Evolutionary conservation across 345 rosid genomes (phyloP).

Genomic region (Barbarea vulgaris): DNA sequence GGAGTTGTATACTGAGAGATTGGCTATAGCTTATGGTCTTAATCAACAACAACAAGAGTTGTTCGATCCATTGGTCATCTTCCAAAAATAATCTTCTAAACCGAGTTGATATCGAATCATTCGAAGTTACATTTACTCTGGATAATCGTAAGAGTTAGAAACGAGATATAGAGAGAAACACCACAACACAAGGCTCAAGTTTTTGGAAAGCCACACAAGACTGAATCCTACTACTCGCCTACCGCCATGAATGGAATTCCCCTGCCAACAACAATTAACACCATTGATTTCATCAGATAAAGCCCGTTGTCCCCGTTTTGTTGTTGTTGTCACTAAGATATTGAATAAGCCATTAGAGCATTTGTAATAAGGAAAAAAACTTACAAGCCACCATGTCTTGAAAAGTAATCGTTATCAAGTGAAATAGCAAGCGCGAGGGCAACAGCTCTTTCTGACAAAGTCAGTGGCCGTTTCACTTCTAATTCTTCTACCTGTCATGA

Average conservation of each 20-base stretch:
- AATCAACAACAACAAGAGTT: slow-evolving; percentile 25
- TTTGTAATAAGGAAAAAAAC: not conserved
- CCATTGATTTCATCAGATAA: slow-evolving; percentile 13
- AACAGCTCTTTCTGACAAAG: slow-evolving; percentile 82
- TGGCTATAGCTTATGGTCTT: slow-evolving; percentile 62
- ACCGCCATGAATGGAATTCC: slow-evolving; percentile 60
- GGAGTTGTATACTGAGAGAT: slow-evolving; percentile 56
- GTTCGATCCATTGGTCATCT: slow-evolving; percentile 7
- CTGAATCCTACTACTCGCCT: slow-evolving; percentile 49
- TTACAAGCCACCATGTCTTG: slow-evolving; percentile 94
- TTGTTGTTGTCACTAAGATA: not conserved
- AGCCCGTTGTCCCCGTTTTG: not conserved
- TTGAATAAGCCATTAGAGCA: not conserved
- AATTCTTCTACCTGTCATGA: slow-evolving; percentile 70
- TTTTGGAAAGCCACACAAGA: slow-evolving; percentile 8
- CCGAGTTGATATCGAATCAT: not conserved
- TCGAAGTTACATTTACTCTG: slow-evolving; percentile 4
- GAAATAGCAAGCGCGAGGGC: slow-evolving; percentile 88
- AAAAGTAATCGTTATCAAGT: slow-evolving; percentile 91
- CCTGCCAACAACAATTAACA: slow-evolving; percentile 46
- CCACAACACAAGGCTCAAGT: slow-evolving; percentile 26
- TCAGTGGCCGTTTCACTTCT: slow-evolving; percentile 68
- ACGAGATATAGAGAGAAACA: slow-evolving; percentile 3
- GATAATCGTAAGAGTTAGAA: not conserved
- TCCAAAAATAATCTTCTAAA: slow-evolving; percentile 25